These are phyloP conservation scores for Phaffomyces antillensis DNA, from an alignment of 805 yeast species.

Conservation along the genomic window DNA sequence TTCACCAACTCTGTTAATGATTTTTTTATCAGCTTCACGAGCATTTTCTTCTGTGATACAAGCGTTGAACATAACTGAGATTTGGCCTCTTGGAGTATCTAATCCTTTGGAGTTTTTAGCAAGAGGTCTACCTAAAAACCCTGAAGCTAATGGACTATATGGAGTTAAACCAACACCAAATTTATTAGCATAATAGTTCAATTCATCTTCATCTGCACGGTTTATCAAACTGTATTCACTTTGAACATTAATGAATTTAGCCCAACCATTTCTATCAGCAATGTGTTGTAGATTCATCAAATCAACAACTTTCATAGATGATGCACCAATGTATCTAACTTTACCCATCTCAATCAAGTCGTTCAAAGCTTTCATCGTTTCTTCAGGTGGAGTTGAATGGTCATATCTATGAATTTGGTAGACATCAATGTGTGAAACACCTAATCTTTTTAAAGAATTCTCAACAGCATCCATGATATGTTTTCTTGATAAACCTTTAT, in stretches of 20 bases:
- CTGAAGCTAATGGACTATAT: conserved; percentile 52
- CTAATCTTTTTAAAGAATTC: conserved; percentile 34
- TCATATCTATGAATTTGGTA: conserved; percentile 50
- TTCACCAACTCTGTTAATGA: conserved; percentile 3
- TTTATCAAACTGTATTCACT: conserved; percentile 45
- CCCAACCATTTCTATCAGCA: conserved; percentile 53
- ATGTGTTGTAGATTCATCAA: conserved; percentile 46
- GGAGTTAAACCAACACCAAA: conserved; percentile 55
- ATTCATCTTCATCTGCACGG: conserved; percentile 58
- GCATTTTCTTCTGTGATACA: background rate
- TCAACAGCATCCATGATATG: conserved; percentile 40
- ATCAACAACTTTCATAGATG: conserved; percentile 49
- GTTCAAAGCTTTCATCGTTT: conserved; percentile 46
- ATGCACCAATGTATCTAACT: conserved; percentile 54
- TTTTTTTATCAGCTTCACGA: background rate
- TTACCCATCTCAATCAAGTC: conserved; percentile 41
- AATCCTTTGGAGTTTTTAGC: conserved; percentile 5
- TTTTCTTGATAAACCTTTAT: conserved; percentile 36
- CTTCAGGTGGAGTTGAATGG: conserved; percentile 35
- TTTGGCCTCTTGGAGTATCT: conserved; percentile 8
- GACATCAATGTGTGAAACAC: conserved; percentile 37
- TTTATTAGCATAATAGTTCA: conserved; percentile 46
- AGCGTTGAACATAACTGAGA: background rate
- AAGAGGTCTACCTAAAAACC: conserved; percentile 44
- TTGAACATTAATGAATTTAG: conserved; percentile 60